phyloP scores from a whole-genome alignment of 768 basidiomycete species.

The Calocera viscosa region DNA sequence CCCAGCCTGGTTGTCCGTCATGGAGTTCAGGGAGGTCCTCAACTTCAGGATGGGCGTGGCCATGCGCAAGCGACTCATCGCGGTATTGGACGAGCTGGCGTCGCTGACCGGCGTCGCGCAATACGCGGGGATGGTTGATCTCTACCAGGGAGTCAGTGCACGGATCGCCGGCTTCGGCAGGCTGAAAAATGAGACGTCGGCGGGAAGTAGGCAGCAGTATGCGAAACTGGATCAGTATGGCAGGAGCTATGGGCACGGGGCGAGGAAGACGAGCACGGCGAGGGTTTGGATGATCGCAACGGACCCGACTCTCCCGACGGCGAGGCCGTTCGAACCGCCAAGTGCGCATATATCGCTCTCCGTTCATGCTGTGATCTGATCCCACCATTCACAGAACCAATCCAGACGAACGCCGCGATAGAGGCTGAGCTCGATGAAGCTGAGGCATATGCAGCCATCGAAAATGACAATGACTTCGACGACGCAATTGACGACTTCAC shows the following conservation, averaged over 20 bases:
- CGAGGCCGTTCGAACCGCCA: background rate
- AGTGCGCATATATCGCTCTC: too few species aligned
- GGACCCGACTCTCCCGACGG: conserved; percentile 12
- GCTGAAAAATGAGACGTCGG: conserved; percentile 46
- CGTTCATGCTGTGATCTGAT: too few species aligned
- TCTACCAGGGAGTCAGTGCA: conserved; percentile 36
- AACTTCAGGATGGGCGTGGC: conserved; percentile 49
- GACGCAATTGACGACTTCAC: too few species aligned
- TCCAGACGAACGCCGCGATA: background rate
- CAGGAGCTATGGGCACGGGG: conserved; percentile 75
- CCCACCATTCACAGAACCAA: too few species aligned
- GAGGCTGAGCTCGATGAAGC: background rate
- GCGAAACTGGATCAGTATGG: conserved; percentile 59
- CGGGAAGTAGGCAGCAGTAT: conserved; percentile 36
- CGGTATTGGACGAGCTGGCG: conserved; percentile 53
- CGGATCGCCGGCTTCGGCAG: conserved; percentile 41
- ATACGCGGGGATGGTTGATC: conserved; percentile 36
- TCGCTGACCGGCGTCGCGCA: conserved; percentile 47
- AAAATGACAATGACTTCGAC: too few species aligned
- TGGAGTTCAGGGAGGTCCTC: conserved; percentile 47
- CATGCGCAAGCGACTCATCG: conserved; percentile 53
- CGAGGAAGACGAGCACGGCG: conserved; percentile 79
- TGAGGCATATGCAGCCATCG: too few species aligned
- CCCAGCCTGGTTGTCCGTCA: conserved; percentile 56
- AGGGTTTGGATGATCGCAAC: conserved; percentile 77